Evolutionary conservation across 1,284 basidiomycete genomes (phyloP).

Genomic region (Papiliotrema terrestris): DNA sequence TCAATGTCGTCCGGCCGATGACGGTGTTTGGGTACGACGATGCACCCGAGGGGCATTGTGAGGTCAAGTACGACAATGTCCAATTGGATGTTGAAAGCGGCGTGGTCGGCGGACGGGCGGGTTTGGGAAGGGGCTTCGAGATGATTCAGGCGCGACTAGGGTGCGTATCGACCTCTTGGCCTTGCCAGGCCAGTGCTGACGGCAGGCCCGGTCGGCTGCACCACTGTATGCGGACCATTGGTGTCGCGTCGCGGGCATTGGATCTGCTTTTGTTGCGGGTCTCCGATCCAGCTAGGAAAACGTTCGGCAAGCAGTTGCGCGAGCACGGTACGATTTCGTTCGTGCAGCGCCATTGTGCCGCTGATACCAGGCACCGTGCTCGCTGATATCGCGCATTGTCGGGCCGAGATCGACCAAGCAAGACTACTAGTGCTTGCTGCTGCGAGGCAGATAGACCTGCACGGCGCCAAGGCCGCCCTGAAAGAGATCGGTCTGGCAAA

Average conservation of each 20-base stretch:
- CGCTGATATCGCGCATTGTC: conserved; percentile 82
- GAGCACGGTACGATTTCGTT: conserved; percentile 68
- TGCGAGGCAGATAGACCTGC: conserved; percentile 87
- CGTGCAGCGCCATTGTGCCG: not conserved
- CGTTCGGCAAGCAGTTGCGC: conserved; percentile 87
- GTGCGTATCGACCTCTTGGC: conserved; percentile 49
- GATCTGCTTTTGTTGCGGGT: conserved; percentile 88
- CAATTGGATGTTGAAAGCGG: conserved; percentile 62
- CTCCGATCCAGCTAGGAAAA: conserved; percentile 82
- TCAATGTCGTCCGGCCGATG: conserved; percentile 88
- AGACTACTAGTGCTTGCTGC: conserved; percentile 86
- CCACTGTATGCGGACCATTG: conserved; percentile 97
- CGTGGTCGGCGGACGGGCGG: conserved; percentile 66
- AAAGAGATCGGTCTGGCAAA: conserved; percentile 98
- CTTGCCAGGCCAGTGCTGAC: conserved; percentile 5
- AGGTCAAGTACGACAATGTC: conserved; percentile 91
- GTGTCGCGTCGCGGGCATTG: conserved; percentile 77
- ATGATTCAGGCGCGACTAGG: conserved; percentile 97
- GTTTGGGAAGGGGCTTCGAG: conserved; percentile 89
- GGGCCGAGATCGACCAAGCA: conserved; percentile 87
- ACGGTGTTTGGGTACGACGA: conserved; percentile 90
- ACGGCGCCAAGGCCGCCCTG: conserved; percentile 87
- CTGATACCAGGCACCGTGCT: conserved; percentile 68
- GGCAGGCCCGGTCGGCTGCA: conserved; percentile 87
- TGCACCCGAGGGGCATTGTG: conserved; percentile 92